These are phyloP conservation scores for Nepenthes mirabilis DNA, from an alignment of 148 eudicot species.

Conservation along the genomic window DNA sequence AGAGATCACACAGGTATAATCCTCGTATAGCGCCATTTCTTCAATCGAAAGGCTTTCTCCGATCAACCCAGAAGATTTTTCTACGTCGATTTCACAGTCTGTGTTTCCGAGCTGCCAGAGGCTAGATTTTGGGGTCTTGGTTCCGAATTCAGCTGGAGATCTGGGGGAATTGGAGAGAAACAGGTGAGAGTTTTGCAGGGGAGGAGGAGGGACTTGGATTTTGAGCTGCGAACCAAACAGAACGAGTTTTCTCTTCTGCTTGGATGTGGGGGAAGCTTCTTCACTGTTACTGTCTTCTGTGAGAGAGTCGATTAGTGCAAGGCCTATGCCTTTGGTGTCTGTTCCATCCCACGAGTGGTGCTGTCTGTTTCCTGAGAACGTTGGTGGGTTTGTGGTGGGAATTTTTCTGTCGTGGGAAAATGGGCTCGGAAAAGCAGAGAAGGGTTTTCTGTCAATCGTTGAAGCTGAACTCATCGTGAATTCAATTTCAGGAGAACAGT, in stretches of 20 bases:
- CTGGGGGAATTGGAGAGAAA: constrained; percentile 44
- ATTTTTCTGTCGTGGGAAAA: too few relatives aligned
- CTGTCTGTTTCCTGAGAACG: background rate
- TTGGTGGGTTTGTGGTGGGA: constrained; percentile 3
- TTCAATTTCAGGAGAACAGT: constrained; percentile 16
- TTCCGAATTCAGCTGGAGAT: constrained; percentile 69
- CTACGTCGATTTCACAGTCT: background rate
- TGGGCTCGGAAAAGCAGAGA: constrained; percentile 15
- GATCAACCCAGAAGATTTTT: background rate
- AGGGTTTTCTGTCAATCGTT: constrained; percentile 38
- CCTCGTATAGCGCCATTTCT: constrained; percentile 87
- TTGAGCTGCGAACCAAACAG: constrained; percentile 70
- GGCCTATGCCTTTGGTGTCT: constrained; percentile 34
- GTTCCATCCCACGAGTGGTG: constrained; percentile 27
- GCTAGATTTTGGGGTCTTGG: constrained; percentile 39
- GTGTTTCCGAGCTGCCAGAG: background rate
- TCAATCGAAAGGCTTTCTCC: constrained; percentile 22
- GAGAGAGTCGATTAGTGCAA: constrained; percentile 47
- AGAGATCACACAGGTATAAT: constrained; percentile 83
- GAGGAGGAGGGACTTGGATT: constrained; percentile 49
- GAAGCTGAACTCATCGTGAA: constrained; percentile 53
- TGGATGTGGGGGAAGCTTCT: background rate
- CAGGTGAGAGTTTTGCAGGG: constrained; percentile 11
- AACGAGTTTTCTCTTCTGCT: constrained; percentile 35
- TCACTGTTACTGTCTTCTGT: too few relatives aligned